Evolutionary conservation across 2,329 filamentous ascomycete genomes (phyloP), one percentile per base, ranked within the genome.

Genomic region (Trichoderma pleuroti): DNA sequence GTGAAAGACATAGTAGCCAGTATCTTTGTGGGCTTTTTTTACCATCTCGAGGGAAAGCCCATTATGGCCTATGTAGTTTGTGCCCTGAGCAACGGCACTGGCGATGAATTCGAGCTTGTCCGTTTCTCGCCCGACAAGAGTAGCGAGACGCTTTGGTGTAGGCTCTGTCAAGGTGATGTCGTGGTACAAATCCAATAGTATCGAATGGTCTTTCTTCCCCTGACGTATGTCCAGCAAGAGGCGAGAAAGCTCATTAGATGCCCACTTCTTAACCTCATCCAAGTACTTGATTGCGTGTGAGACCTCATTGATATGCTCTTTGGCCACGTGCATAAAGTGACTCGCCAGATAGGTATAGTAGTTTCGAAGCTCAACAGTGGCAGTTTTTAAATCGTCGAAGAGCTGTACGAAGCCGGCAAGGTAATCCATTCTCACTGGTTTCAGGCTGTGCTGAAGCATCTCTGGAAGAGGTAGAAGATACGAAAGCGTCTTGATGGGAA

Each of bases 61-160:
- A 12, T 75, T 75, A 52, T 72, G 57, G 2, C 73, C 71, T 4
- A 76, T 64, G 24, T 75, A 75, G 6, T 62, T 39, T 11, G 73
- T 72, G 4, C 72, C 73, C 1, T 16, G 7, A 7, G 64, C 26
- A 46, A 24, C 24, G 12, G 32, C 36, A 10, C 6, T 59, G 1
- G 52, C 4, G 2, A 75, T 39, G 18, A 75, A 68, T 3, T 36
- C 42, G 12, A 75, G 70, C 32, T 75, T 75, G 11, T 70, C 49
- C 0, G 26, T 71, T 61, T 75, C 73, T 32, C 71, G 71, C 2
- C 52, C 60, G 18, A 18, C 52, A 1, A 73, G 24, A 5, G 46
- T 12, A 6, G 66, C 57, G 0, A 73, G 10, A 3, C 34, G 18
- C 4, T 60, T 39, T 1, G 66, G 46, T 3, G 60, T 57, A 12